Percentiles rank a stretch among this genome's conserved stretches.
These are phyloP conservation scores for Solanum ahanhuiri DNA, from an alignment of 257 asterid species.

Conservation along the genomic window DNA sequence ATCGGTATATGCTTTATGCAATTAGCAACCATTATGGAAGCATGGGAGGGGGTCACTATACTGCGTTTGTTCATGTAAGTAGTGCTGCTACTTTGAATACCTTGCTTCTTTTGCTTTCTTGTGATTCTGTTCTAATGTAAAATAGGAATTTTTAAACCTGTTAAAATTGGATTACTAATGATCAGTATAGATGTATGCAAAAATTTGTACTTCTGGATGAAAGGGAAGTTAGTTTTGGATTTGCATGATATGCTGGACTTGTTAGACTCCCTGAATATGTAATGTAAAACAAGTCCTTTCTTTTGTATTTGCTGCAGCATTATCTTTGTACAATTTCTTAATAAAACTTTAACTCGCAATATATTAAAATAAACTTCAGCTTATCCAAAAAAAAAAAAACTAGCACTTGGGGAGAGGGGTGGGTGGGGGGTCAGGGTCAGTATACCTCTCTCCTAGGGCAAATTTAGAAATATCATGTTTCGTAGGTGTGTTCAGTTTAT, in stretches of 20 bases:
- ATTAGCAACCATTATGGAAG: constrained; percentile 89
- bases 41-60: constrained; percentile 91
- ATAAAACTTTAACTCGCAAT: background rate
- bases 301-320: background rate
- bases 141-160: background rate
- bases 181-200: background rate
- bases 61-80: constrained; percentile 82
- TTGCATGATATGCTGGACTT: background rate
- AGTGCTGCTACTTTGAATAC: background rate
- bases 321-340: background rate
- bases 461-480: background rate
- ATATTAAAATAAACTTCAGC: background rate
- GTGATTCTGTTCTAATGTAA: background rate
- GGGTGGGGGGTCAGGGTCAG: background rate
- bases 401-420: background rate
- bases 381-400: background rate
- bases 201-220: background rate
- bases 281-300: background rate
- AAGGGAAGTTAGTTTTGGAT: background rate
- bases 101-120: background rate
- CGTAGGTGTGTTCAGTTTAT: background rate
- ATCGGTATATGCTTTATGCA: constrained; percentile 73
- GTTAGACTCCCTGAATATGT: background rate
- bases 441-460: background rate
- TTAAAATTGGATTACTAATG: background rate